phyloP scores from a whole-genome alignment of 108 stramenopile genomes.

The Heterococcus sp. region DNA sequence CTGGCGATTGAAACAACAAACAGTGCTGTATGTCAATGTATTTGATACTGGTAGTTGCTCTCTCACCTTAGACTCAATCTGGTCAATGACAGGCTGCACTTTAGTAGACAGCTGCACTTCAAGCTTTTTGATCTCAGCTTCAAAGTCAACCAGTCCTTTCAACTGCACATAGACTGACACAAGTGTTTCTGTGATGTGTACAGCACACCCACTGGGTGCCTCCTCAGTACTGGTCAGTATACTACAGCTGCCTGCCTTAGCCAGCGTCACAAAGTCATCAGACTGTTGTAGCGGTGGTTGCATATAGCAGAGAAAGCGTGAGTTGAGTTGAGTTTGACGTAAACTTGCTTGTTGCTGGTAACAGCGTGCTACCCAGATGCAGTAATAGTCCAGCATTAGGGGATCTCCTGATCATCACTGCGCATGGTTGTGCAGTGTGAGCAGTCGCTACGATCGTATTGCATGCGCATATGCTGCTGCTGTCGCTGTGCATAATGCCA shows the following conservation, averaged over 20 bases:
- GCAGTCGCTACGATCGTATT: too few species aligned
- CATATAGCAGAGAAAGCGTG: too few species aligned
- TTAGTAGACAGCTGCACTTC: slow-evolving; percentile 33
- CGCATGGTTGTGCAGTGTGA: too few species aligned
- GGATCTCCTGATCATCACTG: too few species aligned
- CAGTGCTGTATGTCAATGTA: not conserved
- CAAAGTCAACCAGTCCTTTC: slow-evolving; percentile 89
- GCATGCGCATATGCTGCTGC: too few species aligned
- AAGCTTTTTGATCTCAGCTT: slow-evolving; percentile 82
- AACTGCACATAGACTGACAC: slow-evolving; percentile 84
- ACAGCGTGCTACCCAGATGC: too few species aligned
- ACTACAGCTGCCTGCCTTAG: slow-evolving; percentile 30
- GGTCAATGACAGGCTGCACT: not conserved
- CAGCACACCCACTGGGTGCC: slow-evolving; percentile 65
- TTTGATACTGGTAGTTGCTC: not conserved
- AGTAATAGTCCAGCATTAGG: too few species aligned
- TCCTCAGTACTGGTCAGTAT: slow-evolving; percentile 37
- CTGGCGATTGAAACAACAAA: not conserved
- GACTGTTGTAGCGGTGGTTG: too few species aligned
- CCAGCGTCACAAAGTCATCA: slow-evolving; percentile 45
- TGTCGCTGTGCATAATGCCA: too few species aligned
- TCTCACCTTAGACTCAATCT: not conserved
- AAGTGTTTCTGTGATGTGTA: slow-evolving; percentile 80
- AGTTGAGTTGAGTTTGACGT: too few species aligned
- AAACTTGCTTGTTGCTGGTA: too few species aligned